phyloP scores from a whole-genome alignment of 2,329 filamentous ascomycete genomes.

The Ceratocystis diversiconidia region DNA sequence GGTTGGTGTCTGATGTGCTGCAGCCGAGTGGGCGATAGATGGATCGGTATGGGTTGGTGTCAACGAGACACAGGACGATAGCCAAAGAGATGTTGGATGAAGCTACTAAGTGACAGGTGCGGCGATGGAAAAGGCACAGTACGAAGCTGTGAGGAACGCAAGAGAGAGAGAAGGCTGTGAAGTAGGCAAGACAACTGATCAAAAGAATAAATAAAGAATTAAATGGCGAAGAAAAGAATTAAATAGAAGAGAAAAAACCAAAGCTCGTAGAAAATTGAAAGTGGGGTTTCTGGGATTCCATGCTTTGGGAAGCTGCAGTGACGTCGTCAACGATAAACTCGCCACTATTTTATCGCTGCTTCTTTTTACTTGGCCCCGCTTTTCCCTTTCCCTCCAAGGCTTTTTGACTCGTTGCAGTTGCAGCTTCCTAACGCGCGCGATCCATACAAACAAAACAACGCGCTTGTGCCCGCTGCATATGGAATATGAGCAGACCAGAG shows the following conservation, averaged over 20 bases:
- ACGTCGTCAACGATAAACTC: not conserved
- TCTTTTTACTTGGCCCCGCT: not conserved
- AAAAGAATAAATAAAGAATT: not conserved
- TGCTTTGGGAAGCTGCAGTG: not conserved
- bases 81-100: not conserved
- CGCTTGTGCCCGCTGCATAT: too few species aligned
- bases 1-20: too few species aligned
- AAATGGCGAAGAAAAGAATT: not conserved
- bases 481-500: too few species aligned
- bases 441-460: too few species aligned
- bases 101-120: not conserved
- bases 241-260: not conserved
- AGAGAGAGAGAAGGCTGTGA: not conserved
- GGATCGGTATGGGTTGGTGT: not conserved
- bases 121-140: not conserved
- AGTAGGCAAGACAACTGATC: not conserved
- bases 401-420: not conserved
- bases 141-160: not conserved
- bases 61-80: not conserved
- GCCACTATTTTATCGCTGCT: not conserved
- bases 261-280: conserved; percentile 3
- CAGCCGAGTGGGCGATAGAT: not conserved
- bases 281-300: conserved; percentile 1
- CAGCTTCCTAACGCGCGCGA: not conserved
- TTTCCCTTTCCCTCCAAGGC: not conserved